Conservation (phyloP, 108 stramenopile species). For the Discostella stelligeroides region DNA sequence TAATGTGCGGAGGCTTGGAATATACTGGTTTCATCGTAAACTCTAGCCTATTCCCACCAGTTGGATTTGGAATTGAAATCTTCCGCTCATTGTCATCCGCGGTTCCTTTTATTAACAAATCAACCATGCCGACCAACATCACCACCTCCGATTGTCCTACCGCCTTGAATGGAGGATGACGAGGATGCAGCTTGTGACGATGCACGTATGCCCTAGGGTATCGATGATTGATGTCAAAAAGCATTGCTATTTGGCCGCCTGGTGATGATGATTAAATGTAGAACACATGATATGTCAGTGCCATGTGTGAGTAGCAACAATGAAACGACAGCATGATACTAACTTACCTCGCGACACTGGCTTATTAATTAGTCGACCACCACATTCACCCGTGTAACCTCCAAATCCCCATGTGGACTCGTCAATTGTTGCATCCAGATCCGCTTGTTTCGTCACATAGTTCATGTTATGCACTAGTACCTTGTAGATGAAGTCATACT, state of each 20-base stretch:
- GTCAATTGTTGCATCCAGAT: too few relatives aligned
- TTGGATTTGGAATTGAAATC: too few relatives aligned
- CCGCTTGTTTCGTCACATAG: too few relatives aligned
- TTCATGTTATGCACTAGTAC: constrained; percentile 15
- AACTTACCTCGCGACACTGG: background rate
- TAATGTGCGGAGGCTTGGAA: too few relatives aligned
- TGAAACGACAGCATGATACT: background rate
- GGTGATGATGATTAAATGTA: too few relatives aligned
- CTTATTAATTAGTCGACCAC: constrained; percentile 4
- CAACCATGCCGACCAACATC: background rate
- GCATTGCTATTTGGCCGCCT: too few relatives aligned
- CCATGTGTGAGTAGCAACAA: too few relatives aligned
- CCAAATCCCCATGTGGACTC: too few relatives aligned
- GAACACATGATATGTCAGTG: background rate
- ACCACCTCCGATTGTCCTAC: background rate
- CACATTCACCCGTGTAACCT: background rate
- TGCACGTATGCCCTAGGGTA: too few relatives aligned
- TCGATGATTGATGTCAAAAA: background rate
- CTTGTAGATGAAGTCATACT: constrained; percentile 12
- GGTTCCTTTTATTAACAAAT: background rate
- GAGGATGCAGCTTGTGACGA: constrained; percentile 1
- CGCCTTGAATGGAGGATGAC: background rate
- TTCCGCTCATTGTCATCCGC: background rate
- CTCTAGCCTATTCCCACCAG: too few relatives aligned
- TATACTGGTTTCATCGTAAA: too few relatives aligned